Conservation (phyloP, 2,329 filamentous ascomycete genomes). For the Graphilbum sp. region DNA sequence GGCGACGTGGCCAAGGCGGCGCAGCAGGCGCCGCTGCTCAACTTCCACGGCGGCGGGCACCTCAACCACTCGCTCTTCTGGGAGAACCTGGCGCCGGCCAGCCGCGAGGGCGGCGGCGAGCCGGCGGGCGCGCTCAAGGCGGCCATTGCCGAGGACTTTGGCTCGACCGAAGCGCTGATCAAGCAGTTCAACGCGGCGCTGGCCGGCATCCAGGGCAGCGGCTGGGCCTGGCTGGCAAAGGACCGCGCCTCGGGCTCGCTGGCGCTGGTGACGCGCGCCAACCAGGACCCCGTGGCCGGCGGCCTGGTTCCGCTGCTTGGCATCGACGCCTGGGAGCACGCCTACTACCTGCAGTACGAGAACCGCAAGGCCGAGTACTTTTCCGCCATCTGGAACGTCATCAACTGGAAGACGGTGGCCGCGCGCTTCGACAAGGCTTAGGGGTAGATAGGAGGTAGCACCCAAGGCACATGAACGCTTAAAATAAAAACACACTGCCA, state of each 20-base stretch:
- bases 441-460: neutral
- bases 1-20: conserved; percentile 38
- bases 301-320: conserved; percentile 70
- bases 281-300: conserved; percentile 80
- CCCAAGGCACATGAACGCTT: too few species aligned
- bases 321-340: conserved; percentile 93
- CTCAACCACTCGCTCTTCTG: conserved; percentile 91
- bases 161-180: conserved; percentile 45
- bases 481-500: too few species aligned
- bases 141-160: conserved; percentile 51
- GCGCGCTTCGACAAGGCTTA: conserved; percentile 40
- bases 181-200: conserved; percentile 53
- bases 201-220: conserved; percentile 66
- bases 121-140: conserved; percentile 43
- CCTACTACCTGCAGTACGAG: conserved; percentile 91
- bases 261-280: conserved; percentile 54
- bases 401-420: conserved; percentile 88
- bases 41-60: conserved; percentile 84
- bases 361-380: conserved; percentile 97
- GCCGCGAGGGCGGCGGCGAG: conserved; percentile 44
- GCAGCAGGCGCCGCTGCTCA: conserved; percentile 39
- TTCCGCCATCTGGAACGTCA: conserved; percentile 78
- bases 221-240: conserved; percentile 82
- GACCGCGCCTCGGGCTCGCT: conserved; percentile 46
- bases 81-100: conserved; percentile 62